Evolutionary conservation across 352 stramenopile species (phyloP), one percentile per base, ranked within the genome.

Genomic region (Pythium volutum): DNA sequence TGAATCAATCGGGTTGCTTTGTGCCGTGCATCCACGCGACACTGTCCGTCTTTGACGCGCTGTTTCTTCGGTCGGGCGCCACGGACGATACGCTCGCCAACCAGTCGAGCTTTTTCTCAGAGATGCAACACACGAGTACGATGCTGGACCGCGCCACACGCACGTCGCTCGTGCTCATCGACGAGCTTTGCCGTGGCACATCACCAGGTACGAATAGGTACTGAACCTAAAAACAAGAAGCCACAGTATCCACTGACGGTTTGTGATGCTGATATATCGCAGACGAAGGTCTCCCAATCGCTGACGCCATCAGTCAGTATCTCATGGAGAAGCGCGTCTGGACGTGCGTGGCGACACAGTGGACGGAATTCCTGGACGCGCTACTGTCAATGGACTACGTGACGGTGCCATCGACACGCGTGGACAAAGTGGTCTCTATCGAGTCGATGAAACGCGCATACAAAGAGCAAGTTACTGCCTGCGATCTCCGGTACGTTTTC

Each of bases 1-100:
- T 89, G 3, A 81, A 82, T 59, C 80, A 89, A 47, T 68, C 88
- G 23, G 80, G 77, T 0, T 85, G 80, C 29, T 89, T 88, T 39
- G 80, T 88, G 5, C 75, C 80, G 3, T 86, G 77, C 36, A 25
- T 56, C 39, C 14, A 64, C 8, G 77, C 77, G 2, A 52, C 39
- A 7, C 59, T 89, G 1, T 61, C 73, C 0, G 38, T 88, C 0
- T 84, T 87, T 53, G 73, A 85, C 42, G 53, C 74, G 0, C 61
- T 85, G 14, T 71, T 69, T 25, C 29, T 85, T 25, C 75, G 75
- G 2, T 57, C 65, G 34, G 77, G 77, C n/a, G 67, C 77, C 11
- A 68, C 67, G 12, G 78, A 86, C 41, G 59, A 79, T 43, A 74
- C 77, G 26, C n/a, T 88, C 2, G 66, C 73, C 15, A 71, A 71